A percentile compares a stretch with the other conserved stretches of the same genome.
Evolutionary conservation across 129 eudicot genomes (phyloP).

Genomic region (Escallonia herrerae): DNA sequence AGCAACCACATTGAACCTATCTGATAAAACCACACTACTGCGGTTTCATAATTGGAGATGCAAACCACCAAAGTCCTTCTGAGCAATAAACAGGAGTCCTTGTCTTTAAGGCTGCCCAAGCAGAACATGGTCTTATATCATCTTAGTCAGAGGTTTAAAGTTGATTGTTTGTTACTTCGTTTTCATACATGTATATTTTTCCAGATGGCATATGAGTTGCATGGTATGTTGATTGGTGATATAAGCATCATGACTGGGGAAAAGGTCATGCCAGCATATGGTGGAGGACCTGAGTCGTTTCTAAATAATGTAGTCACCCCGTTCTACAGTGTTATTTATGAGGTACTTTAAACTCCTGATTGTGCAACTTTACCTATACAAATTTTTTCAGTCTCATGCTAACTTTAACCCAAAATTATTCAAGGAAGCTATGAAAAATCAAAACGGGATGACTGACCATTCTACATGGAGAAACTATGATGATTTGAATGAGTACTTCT

Average conservation of each 20-base stretch:
- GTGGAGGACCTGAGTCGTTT: constrained; percentile 63
- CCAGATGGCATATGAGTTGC: constrained; percentile 93
- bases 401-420: constrained; percentile 25
- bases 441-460: constrained; percentile 82
- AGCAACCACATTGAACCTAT: no score
- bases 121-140: no score
- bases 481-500: constrained; percentile 88
- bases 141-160: no score
- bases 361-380: background rate
- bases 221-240: constrained; percentile 76
- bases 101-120: no score
- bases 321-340: constrained; percentile 56
- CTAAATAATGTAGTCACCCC: constrained; percentile 65
- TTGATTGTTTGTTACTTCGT: no score
- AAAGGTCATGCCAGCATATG: constrained; percentile 72
- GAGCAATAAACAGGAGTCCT: no score
- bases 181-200: constrained; percentile 1
- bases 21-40: no score
- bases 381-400: constrained; percentile 16
- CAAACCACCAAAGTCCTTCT: no score
- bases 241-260: constrained; percentile 63
- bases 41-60: no score
- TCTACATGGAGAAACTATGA: constrained; percentile 98
- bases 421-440: constrained; percentile 92
- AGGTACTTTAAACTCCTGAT: constrained; percentile 40